Evolutionary conservation across 192 early-diverging fungal species (phyloP), one percentile per base, ranked within the genome.

Genomic region (Coemansia sp.): DNA sequence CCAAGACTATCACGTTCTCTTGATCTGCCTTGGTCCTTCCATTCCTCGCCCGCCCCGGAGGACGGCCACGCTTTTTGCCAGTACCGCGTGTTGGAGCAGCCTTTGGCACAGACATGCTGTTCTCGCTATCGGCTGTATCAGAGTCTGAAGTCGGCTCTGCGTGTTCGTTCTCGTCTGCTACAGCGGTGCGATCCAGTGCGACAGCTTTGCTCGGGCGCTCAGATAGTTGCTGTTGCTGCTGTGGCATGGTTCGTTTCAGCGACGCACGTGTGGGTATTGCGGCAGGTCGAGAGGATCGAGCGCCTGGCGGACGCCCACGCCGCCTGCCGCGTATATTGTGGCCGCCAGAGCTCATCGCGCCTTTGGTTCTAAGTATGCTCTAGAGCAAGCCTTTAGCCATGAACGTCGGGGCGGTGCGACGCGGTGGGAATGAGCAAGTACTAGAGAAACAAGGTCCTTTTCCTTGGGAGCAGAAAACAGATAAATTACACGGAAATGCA

Each of bases 261-360:
- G 46, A 26, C 23, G 33, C 34, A 6, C 45, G 57, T 8, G 46
- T 61, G 62, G 6, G 34, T 12, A 6, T 60, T 35, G 66, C 35
- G 14, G 34, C 18, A 6, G 57, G 38, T 59, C 57, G 30, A 5
- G 15, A 34, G 30, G 57, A 34, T n/a, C 57, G 57, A 9, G 38
- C 57, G 18, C 79, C 79, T n/a, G 79, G 79, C 0, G 79, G 79
- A 15, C 79, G 74, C 3, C 79, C 79, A 23, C 79, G 74, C 16
- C 79, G 64, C 33, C 74, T 55, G 18, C 67, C 73, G 36, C 78
- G 73, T 5, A 63, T 63, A 48, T 33, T 70, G 64, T 69, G 55
- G n/a, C 70, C 73, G 41, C 35, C 57, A 20, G 56, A 24, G 23
- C 60, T 66, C 44, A 39, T 43, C 72, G 68, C 68, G 9, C 24